Evolutionary conservation across 2,329 filamentous ascomycete species (phyloP).

Genomic region (Akanthomyces muscarius): DNA sequence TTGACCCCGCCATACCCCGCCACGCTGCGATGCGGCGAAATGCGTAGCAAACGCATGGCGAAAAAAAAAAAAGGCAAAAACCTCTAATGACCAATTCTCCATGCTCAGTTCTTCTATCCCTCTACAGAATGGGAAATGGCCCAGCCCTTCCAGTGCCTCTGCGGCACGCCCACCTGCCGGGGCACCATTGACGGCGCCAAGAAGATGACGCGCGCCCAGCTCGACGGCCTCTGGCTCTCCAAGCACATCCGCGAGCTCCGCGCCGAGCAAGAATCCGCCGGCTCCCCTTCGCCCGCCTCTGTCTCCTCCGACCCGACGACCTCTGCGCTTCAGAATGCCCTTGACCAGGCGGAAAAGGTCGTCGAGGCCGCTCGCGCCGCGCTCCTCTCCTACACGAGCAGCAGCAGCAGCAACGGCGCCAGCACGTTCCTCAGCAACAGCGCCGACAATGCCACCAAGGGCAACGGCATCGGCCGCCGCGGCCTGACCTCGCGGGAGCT

Average conservation of each 20-base stretch:
- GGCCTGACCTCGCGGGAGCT: constrained; percentile 52
- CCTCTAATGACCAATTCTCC: not conserved
- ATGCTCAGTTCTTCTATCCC: constrained; percentile 63
- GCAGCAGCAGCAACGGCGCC: constrained; percentile 11
- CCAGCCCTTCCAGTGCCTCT: constrained; percentile 65
- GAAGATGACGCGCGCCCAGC: constrained; percentile 50
- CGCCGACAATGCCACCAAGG: constrained; percentile 17
- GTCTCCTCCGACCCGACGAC: constrained; percentile 36
- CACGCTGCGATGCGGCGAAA: too few species aligned
- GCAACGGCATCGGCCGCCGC: constrained; percentile 29
- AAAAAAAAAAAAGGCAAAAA: not conserved
- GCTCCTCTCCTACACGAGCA: constrained; percentile 36
- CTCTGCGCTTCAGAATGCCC: constrained; percentile 39
- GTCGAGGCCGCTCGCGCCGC: constrained; percentile 44
- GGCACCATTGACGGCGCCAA: constrained; percentile 61
- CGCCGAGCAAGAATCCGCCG: constrained; percentile 33
- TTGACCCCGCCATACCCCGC: constrained; percentile 2
- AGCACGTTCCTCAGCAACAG: constrained; percentile 23
- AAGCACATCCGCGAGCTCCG: constrained; percentile 56
- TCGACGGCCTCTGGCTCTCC: constrained; percentile 59
- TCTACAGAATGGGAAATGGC: constrained; percentile 73
- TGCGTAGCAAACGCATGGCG: not conserved
- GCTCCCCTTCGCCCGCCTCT: constrained; percentile 16
- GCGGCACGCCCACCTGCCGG: constrained; percentile 52
- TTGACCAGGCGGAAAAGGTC: constrained; percentile 44